Base-by-base conservation (phyloP, 768 basidiomycete genomes). In the Tricholoma bakamatsutake region DNA sequence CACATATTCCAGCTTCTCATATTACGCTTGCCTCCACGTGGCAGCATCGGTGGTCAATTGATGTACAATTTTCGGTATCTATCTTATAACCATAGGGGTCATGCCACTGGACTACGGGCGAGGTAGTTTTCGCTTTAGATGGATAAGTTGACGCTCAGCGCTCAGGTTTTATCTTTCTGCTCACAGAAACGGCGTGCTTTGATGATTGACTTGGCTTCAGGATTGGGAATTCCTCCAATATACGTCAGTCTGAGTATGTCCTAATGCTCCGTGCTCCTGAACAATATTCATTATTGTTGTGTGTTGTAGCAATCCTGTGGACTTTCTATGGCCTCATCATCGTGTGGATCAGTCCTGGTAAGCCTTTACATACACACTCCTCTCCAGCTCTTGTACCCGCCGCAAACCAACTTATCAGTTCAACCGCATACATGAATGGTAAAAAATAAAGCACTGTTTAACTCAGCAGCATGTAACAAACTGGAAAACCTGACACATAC, bases 121-220 rank as follows among this genome's bases (percentile, higher is more conserved):
- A 53, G 24, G 37, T 27, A 45, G 21, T 18, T 15, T 39, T 8
- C 27, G 4, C 51, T 31, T 12, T 13, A 11, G 2, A 10, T 10
- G 1, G 5, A n/a, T n/a, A n/a, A 1, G 13, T 13, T 18, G 0
- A n/a, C 37, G 27, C 42, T 24, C 5, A 1, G 2, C 18, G 28
- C 13, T n/a, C n/a, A n/a, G n/a, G n/a, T n/a, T 12, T 39, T 9
- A 33, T 24, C 8, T 8, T 27, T 33, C 42, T 10, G 2, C 24
- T 13, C 15, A n/a, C 55, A 56, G 55, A 51, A 51, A 56, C 55
- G 34, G 13, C 55, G 55, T 27, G 31, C 31, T 21, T n/a, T 56
- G 6, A 31, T 50, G 21, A 7, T 50, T 18, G 55, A 56, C 24
- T 13, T 56, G 21, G 49, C 49, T 40, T 15, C 52, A 7, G 55